Evolutionary conservation across 352 stramenopile genomes (phyloP).

Genomic region (Globisporangium paroecandrum): DNA sequence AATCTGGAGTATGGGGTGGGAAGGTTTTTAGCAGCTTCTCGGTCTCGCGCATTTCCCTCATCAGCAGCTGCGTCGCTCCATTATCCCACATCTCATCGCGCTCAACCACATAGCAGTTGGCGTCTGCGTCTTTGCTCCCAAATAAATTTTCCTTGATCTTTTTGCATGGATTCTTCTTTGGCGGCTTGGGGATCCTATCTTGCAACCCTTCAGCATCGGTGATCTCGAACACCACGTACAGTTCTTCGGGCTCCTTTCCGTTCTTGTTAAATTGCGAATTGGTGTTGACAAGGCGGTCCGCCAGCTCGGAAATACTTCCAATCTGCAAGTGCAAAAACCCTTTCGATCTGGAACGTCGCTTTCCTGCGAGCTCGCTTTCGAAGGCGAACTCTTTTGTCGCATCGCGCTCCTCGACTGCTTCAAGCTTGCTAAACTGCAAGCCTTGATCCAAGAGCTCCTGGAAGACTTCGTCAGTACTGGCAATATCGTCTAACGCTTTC

Average conservation of each 20-base stretch:
- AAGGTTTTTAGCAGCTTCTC: conserved; percentile 25
- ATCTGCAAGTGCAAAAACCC: conserved; percentile 43
- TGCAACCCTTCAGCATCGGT: conserved; percentile 24
- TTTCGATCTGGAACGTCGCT: conserved; percentile 24
- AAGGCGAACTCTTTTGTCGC: conserved; percentile 25
- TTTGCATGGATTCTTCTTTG: conserved; percentile 6
- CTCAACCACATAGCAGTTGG: conserved; percentile 22
- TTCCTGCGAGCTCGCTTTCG: conserved; percentile 23
- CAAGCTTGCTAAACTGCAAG: conserved; percentile 49
- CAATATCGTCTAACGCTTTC: conserved; percentile 37
- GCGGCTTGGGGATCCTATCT: conserved; percentile 11
- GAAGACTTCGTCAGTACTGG: conserved; percentile 48
- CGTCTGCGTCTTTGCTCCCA: conserved; percentile 19
- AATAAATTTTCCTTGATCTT: conserved; percentile 23
- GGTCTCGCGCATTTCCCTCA: conserved; percentile 25
- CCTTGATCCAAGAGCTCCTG: conserved; percentile 36
- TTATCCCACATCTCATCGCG: conserved; percentile 42
- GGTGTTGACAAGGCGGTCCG: conserved; percentile 29
- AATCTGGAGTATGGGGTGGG: conserved; percentile 18
- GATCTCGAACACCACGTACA: conserved; percentile 49
- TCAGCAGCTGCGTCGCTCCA: conserved; percentile 26
- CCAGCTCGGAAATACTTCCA: conserved; percentile 36
- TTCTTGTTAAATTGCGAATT: conserved; percentile 32
- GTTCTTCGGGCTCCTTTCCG: conserved; percentile 26
- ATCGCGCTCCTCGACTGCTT: conserved; percentile 29